Conservation (phyloP, 192 early-diverging fungal genomes). For the Glomus cerebriforme region DNA sequence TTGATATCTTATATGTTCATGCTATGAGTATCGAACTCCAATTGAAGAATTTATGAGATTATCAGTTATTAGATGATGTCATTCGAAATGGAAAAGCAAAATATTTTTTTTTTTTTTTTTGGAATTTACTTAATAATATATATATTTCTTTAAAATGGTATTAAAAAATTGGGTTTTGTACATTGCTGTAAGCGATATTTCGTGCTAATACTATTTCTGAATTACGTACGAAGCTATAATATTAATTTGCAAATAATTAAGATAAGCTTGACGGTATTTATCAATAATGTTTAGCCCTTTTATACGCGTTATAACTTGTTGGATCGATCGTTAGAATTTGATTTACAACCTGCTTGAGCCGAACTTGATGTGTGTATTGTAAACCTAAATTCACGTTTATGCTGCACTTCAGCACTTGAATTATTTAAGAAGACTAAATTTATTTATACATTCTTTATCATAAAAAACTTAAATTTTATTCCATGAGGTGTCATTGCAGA, state of each 20-base stretch:
- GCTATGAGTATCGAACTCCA: slow-evolving; percentile 39
- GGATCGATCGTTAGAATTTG: slow-evolving; percentile 41
- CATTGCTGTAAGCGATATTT: slow-evolving; percentile 38
- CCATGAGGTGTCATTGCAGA: neutral
- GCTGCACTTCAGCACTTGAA: too few relatives aligned
- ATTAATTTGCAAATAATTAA: neutral
- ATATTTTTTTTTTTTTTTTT: too few relatives aligned
- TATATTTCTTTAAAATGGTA: neutral
- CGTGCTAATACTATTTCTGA: neutral
- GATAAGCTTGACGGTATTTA: neutral
- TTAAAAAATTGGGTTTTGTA: slow-evolving; percentile 39
- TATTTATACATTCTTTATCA: too few relatives aligned
- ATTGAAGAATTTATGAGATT: slow-evolving; percentile 63
- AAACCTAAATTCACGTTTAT: neutral
- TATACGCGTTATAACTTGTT: slow-evolving; percentile 40
- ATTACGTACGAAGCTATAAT: neutral
- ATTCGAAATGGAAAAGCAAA: slow-evolving; percentile 54
- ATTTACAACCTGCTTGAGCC: slow-evolving; percentile 43
- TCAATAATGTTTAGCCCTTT: slow-evolving; percentile 27
- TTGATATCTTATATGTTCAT: slow-evolving; percentile 37
- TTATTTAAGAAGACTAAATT: neutral
- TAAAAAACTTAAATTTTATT: neutral
- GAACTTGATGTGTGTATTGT: slow-evolving; percentile 28
- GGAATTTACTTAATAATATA: too few relatives aligned
- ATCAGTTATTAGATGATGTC: slow-evolving; percentile 60